A percentile compares a stretch with the other conserved stretches of the same genome.
These are phyloP conservation scores for Cutaneotrichosporon dermatis DNA, from an alignment of 1,284 basidiomycete genomes.

Conservation along the genomic window DNA sequence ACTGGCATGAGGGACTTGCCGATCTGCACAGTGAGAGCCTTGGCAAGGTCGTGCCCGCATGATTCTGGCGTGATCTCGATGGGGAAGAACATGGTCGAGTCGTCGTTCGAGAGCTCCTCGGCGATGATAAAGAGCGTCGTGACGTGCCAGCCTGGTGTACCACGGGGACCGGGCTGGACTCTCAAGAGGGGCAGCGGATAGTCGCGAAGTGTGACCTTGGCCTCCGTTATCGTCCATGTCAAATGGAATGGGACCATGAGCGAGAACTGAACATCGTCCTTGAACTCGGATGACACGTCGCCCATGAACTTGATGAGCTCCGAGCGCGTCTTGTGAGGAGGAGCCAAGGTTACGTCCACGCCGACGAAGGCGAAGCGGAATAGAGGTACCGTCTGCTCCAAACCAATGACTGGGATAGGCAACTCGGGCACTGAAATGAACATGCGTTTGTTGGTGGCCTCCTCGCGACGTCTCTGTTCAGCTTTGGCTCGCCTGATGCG, in stretches of 20 bases:
- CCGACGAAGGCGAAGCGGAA: conserved; percentile 65
- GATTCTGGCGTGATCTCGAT: conserved; percentile 60
- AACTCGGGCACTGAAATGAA: conserved; percentile 37
- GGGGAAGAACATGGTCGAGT: conserved; percentile 68
- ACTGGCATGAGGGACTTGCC: conserved; percentile 94
- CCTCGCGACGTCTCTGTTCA: conserved; percentile 51
- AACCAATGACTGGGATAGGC: conserved; percentile 52
- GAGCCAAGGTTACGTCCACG: conserved; percentile 59
- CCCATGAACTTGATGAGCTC: conserved; percentile 55
- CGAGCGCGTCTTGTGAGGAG: conserved; percentile 53
- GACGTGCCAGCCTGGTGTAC: conserved; percentile 42
- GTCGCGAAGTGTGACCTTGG: conserved; percentile 70
- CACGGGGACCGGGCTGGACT: conserved; percentile 39
- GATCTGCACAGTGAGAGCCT: conserved; percentile 62
- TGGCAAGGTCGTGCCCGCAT: conserved; percentile 56
- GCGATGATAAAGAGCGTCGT: conserved; percentile 79
- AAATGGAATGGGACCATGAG: conserved; percentile 81
- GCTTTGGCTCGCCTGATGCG: conserved; percentile 51
- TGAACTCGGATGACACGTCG: conserved; percentile 53
- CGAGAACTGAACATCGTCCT: conserved; percentile 67
- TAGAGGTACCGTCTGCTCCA: conserved; percentile 62
- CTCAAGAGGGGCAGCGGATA: conserved; percentile 56
- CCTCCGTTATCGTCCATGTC: conserved; percentile 62
- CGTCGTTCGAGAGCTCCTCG: conserved; percentile 69
- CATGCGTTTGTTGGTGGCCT: conserved; percentile 38